Conservation (phyloP, 208 protist genomes). For the Leishmania tropica region DNA sequence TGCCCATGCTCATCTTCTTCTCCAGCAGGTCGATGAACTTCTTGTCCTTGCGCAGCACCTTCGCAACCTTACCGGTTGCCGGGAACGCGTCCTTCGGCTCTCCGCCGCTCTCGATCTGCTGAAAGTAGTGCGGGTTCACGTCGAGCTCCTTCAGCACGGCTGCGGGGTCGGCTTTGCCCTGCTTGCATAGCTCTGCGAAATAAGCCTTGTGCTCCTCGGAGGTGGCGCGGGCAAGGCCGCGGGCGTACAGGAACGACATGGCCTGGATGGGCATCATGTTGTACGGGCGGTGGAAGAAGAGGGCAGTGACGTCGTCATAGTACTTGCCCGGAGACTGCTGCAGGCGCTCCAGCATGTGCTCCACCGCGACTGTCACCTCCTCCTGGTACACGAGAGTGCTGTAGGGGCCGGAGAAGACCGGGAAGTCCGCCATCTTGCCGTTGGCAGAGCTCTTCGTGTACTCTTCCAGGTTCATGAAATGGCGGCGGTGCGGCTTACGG, state of each 20-base stretch:
- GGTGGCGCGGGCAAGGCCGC: constrained; percentile 77
- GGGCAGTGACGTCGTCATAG: constrained; percentile 83
- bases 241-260: constrained; percentile 88
- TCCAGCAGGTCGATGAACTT: constrained; percentile 78
- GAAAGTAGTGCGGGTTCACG: constrained; percentile 74
- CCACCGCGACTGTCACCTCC: constrained; percentile 84
- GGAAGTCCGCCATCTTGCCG: constrained; percentile 90
- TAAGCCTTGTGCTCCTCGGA: constrained; percentile 65
- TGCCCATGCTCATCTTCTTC: constrained; percentile 90
- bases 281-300: constrained; percentile 94
- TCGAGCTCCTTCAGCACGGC: constrained; percentile 68
- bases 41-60: constrained; percentile 79
- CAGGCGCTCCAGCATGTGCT: constrained; percentile 86
- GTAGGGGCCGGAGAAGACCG: constrained; percentile 91
- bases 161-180: constrained; percentile 52
- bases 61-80: constrained; percentile 79
- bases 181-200: constrained; percentile 72
- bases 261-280: constrained; percentile 94
- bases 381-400: constrained; percentile 91
- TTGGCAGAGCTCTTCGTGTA: constrained; percentile 68
- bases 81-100: constrained; percentile 79
- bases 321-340: constrained; percentile 67
- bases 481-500: constrained; percentile 87
- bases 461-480: constrained; percentile 83
- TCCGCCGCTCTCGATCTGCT: constrained; percentile 70